Evolutionary conservation across 306 rosid species (phyloP), one percentile per base, ranked within the genome.

Genomic region (Quercus suber): DNA sequence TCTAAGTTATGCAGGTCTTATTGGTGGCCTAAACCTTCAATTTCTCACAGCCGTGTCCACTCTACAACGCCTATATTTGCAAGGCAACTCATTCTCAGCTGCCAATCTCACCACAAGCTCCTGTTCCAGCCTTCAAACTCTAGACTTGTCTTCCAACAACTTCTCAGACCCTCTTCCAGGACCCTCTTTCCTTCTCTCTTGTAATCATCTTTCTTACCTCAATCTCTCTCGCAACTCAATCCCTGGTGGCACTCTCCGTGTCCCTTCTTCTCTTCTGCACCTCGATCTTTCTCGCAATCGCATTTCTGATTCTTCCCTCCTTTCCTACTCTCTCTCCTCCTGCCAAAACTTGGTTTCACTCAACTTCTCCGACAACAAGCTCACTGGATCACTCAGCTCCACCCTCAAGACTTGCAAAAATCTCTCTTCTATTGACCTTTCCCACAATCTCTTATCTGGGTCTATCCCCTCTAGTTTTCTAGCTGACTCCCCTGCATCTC

Each of bases 61-160:
- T 43, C 87, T 92, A 4, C 84, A 69, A 41, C 63, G 68, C 28
- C 84, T 92, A 6, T 1, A 74, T 6, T 49, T 92, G 23, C 86
- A 74, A 60, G 83, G 64, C 57, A 92, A 92, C 49, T 81, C 75
- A 12, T 92, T 92, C 89, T 41, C 83, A 1, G 55, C 77, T 5
- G 83, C 74, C 14, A 85, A 88, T 71, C 74, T 83, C 52, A 30
- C 82, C 23, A 80, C 78, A 57, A 73, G 88, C 3, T 10, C 79
- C 4, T 52, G 31, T 4, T 89, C 91, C 51, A 13, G 69, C 8
- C 87, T 92, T 25, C 76, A 74, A 35, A 79, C 79, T 3, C 81
- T 92, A 15, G 92, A 92, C 88, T 71, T 92, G 75, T 91, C 97
- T 11, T 70, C 79, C 33, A 91, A 87, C 91, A 87, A 88, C 81